Evolutionary conservation across 2,329 filamentous ascomycete species (phyloP).

Genomic region (Calonectria pauciramosa): DNA sequence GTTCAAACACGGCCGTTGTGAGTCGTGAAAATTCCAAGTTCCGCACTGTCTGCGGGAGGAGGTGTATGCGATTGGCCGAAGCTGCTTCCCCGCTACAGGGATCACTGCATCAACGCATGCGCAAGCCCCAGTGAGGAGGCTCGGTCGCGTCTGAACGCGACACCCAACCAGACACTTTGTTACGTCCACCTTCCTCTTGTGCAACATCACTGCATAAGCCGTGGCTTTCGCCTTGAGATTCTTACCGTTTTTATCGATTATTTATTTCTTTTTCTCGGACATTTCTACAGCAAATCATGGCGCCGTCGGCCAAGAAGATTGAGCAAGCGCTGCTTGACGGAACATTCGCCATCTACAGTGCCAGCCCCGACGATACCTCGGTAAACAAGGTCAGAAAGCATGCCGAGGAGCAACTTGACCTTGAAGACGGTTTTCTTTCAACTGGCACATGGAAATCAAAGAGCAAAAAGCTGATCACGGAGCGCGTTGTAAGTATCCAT

Average conservation of each 20-base stretch:
- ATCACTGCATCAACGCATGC: slow-evolving; percentile 24
- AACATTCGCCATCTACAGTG: slow-evolving; percentile 61
- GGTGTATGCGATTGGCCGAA: slow-evolving; percentile 35
- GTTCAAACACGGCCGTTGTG: not conserved
- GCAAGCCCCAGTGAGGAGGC: slow-evolving; percentile 18
- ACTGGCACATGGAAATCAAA: slow-evolving; percentile 67
- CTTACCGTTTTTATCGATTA: not conserved
- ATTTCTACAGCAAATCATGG: slow-evolving; percentile 48
- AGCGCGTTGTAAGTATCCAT: slow-evolving; percentile 62
- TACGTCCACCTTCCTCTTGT: not conserved
- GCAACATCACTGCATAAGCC: not conserved
- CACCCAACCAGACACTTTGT: slow-evolving; percentile 18
- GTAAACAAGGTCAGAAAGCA: slow-evolving; percentile 70
- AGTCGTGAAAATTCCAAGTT: not conserved
- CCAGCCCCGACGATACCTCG: slow-evolving; percentile 62
- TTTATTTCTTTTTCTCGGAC: not conserved
- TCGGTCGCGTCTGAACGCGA: slow-evolving; percentile 30
- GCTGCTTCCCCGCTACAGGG: slow-evolving; percentile 33
- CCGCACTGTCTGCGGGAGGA: slow-evolving; percentile 7
- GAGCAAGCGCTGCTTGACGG: slow-evolving; percentile 62
- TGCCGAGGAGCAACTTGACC: slow-evolving; percentile 62
- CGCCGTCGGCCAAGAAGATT: slow-evolving; percentile 57
- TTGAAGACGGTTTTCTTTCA: slow-evolving; percentile 66
- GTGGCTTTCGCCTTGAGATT: not conserved
- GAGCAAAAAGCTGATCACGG: slow-evolving; percentile 71